Evolutionary conservation across 2,329 filamentous ascomycete genomes (phyloP).

Genomic region (Tolypocladium amazonense): DNA sequence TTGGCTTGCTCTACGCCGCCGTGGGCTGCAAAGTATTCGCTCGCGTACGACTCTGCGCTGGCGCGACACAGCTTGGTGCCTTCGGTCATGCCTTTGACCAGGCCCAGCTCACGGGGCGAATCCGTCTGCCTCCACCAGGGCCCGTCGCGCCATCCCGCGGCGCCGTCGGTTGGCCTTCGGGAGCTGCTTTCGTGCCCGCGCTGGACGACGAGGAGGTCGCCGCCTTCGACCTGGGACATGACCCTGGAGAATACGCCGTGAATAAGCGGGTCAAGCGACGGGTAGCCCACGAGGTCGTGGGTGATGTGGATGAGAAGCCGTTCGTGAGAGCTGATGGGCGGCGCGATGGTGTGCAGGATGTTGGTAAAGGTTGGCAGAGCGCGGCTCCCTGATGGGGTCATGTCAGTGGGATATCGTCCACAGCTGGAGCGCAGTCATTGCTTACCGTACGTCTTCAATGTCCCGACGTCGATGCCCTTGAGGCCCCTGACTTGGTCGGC

Average conservation of each 20-base stretch:
- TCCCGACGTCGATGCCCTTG: constrained; percentile 55
- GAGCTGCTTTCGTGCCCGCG: constrained; percentile 77
- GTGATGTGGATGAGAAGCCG: constrained; percentile 95
- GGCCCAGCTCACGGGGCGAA: constrained; percentile 63
- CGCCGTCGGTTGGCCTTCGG: constrained; percentile 47
- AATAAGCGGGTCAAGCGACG: constrained; percentile 84
- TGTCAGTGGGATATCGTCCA: background rate
- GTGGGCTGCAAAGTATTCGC: constrained; percentile 68
- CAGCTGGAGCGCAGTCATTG: background rate
- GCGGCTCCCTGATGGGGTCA: constrained; percentile 54
- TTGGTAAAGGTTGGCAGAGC: constrained; percentile 92
- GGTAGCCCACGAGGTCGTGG: constrained; percentile 90
- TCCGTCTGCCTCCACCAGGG: constrained; percentile 84
- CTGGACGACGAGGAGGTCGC: constrained; percentile 88
- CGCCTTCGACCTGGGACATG: constrained; percentile 98
- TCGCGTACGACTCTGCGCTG: constrained; percentile 77
- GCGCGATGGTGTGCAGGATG: constrained; percentile 88
- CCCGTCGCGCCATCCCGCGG: constrained; percentile 77
- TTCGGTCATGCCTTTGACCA: constrained; percentile 71
- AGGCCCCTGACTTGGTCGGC: constrained; percentile 78
- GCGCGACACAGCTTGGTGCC: constrained; percentile 87
- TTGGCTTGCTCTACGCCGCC: constrained; percentile 76
- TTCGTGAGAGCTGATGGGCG: constrained; percentile 93
- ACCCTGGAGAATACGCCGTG: constrained; percentile 87
- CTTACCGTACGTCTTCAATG: constrained; percentile 43